Conservation (phyloP, 208 protist genomes). For the Trypanosoma grayi region DNA sequence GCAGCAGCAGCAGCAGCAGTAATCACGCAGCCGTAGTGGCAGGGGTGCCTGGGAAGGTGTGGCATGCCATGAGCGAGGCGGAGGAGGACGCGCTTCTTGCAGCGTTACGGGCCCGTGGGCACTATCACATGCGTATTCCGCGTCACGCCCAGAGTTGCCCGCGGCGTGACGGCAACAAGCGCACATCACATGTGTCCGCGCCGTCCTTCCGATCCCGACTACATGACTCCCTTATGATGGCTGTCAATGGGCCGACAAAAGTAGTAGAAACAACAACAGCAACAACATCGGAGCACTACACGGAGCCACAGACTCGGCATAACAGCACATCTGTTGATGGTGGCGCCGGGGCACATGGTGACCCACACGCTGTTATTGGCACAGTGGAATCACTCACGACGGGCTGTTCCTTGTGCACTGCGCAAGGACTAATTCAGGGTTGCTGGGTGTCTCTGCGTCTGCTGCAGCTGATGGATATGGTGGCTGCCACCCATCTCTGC, state of each 20-base stretch:
- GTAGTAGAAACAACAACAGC: neutral
- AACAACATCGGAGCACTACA: no score
- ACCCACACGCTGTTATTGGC: neutral
- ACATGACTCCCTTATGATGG: neutral
- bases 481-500: conserved; percentile 26
- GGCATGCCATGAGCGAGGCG: neutral
- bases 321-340: neutral
- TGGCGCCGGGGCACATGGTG: neutral
- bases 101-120: conserved; percentile 8
- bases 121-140: conserved; percentile 13
- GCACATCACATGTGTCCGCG: neutral
- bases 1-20: neutral
- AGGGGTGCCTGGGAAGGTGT: neutral
- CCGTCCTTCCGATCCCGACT: neutral
- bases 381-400: conserved; percentile 12
- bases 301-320: no score
- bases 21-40: neutral
- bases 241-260: neutral
- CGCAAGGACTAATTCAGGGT: conserved; percentile 38
- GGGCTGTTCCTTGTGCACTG: conserved; percentile 45
- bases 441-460: conserved; percentile 40
- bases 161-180: neutral
- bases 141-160: conserved; percentile 14
- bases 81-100: conserved; percentile 16
- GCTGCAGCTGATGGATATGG: conserved; percentile 43